Base-by-base conservation (phyloP, 2,329 filamentous ascomycete genomes). In the Pestalotiopsis sp. region DNA sequence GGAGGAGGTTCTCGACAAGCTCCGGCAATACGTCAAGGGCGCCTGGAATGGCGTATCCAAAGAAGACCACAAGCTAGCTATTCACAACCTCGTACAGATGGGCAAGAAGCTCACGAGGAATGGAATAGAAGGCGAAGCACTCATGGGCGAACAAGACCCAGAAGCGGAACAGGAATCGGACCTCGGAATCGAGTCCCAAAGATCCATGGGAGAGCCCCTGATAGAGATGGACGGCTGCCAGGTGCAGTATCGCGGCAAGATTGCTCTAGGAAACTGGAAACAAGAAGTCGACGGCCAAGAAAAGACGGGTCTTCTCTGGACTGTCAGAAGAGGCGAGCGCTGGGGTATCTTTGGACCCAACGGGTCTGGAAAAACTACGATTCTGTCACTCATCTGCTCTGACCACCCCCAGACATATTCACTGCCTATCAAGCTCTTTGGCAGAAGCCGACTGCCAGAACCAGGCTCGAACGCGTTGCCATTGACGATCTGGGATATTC, bases 401-500 rank as follows among this genome's bases (percentile, higher is more conserved):
- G 96, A 99, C 76, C 96, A 99, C 75, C 96, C 96, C 0, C 95
- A 98, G 79, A 91, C 95, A 0, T 99, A 98, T 79, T 93, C 93
- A 0, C 88, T 95, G 27, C 95, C 95, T 0, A 91, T 99, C 70
- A 91, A 89, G 73, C 85, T 98, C 14, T 98, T 99, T 77, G 94
- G 94, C 0, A 90, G 90, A 25, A 92, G 91, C 67, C 89, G 96
- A 23, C 85, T 98, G 0, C 94, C 95, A 0, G 88, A 92, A 67
- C 87, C 88, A 0, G 92, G 92, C 0, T 89, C 88, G 0, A 84
- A 82, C 1, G 79, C 88, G 66, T 87, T 87, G 0, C 94, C 93
- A 0, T 90, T 98, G 41, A 97, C 93, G 0, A 92, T 98, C 69
- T 98, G 97, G 85, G 95, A 98, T 71, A 89, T 99, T 7, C 96